Base-by-base conservation (phyloP, 2,329 filamentous ascomycete genomes). In the Paecilomyces formosus region DNA sequence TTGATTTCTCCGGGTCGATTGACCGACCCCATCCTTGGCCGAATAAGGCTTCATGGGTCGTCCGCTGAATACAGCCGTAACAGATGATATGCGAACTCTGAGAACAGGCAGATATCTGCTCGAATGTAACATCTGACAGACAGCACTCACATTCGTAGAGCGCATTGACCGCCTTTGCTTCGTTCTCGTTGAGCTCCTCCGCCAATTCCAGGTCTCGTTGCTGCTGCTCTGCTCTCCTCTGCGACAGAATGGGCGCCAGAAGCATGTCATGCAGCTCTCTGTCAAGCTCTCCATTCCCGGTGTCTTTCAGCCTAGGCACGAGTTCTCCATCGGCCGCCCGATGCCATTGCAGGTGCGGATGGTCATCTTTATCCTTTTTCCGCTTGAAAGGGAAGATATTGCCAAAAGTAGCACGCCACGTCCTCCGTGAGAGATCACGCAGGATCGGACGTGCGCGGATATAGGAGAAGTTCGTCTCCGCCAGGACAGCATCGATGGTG, bases 11-110 rank as follows among this genome's bases (percentile, higher is more conserved):
- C 28, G 84, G 74, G 68, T 94, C 83, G 65, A 97, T 88, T 66
- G 85, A 94, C 60, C 88, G 86, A 55, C 85, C 84, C 90, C 93
- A 97, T 56, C 90, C 90, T 72, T 97, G 94, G 0, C 94, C 94
- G 70, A 96, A 97, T 0, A 97, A 78, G 1, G 92, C 92, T 71
- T 97, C 93, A 55, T 88, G 88, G 60, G 93, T 82, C 11, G 92
- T 88, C 63, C 88, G 85, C 62, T 88, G 87, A 55, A 97, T 87
- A 73, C 94, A 97, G 53, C 84, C 84, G 74, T 92, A 74, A 62
- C 78, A 81, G 35, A 79, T 77, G n/a, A 77, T 65, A 66, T 81
- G 78, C 24, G 65, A 66, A 54, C 69, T 67, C 11, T 68, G 66
- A 13, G 77, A 78, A 63, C 78, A 81, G 9, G 74, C 71, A 18